Evolutionary conservation across 192 early-diverging fungal genomes (phyloP).

Genomic region (Funneliformis mosseae): DNA sequence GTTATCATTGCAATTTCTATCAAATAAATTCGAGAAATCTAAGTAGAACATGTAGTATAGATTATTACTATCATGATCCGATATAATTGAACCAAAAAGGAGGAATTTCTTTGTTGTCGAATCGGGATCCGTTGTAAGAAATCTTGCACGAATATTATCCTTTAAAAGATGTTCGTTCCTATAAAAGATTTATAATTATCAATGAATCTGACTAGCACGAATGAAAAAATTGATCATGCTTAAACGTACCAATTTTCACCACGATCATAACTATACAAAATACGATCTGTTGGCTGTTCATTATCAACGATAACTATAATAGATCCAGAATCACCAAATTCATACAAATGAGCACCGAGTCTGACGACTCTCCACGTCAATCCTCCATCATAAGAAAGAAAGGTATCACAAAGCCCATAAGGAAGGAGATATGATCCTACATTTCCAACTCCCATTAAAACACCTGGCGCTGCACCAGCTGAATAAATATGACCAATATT

Average conservation of each 20-base stretch:
- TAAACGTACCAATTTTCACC: slow-evolving; percentile 69
- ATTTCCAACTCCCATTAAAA: slow-evolving; percentile 89
- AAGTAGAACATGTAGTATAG: slow-evolving; percentile 60
- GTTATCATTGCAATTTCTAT: slow-evolving; percentile 67
- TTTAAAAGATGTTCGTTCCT: slow-evolving; percentile 51
- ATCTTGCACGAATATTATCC: slow-evolving; percentile 55
- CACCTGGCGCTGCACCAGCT: slow-evolving; percentile 71
- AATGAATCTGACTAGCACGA: not conserved
- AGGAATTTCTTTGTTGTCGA: slow-evolving; percentile 76
- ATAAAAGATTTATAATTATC: not conserved
- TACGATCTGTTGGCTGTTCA: slow-evolving; percentile 48
- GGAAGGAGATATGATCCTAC: slow-evolving; percentile 72
- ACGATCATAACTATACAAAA: slow-evolving; percentile 78
- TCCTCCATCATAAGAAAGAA: slow-evolving; percentile 84
- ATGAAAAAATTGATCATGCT: not conserved
- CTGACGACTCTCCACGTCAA: slow-evolving; percentile 68
- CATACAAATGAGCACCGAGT: slow-evolving; percentile 80
- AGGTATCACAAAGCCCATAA: slow-evolving; percentile 82
- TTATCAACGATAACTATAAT: slow-evolving; percentile 76
- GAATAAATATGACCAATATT: slow-evolving; percentile 77
- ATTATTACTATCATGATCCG: slow-evolving; percentile 19
- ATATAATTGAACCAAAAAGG: slow-evolving; percentile 36
- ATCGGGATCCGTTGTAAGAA: slow-evolving; percentile 79
- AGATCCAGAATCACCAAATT: slow-evolving; percentile 81
- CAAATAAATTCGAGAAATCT: slow-evolving; percentile 65